phyloP scores from a whole-genome alignment of 768 basidiomycete species.

The Mrakia gelida region DNA sequence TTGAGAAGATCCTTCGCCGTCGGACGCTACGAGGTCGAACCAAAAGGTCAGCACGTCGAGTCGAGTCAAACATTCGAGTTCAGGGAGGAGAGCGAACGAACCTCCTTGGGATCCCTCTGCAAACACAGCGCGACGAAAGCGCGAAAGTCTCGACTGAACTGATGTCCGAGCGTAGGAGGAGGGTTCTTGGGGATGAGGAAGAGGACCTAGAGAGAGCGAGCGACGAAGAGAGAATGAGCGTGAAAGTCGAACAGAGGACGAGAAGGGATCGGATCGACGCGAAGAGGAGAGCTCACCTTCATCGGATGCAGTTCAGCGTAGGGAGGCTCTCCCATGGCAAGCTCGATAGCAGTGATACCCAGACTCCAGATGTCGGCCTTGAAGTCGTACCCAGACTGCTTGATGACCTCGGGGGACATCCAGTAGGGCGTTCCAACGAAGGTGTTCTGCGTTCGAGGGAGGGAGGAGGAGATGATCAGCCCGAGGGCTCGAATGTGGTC shows the following conservation, averaged over 20 bases:
- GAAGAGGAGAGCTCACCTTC: constrained; percentile 61
- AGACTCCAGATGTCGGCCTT: constrained; percentile 99
- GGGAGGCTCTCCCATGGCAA: constrained; percentile 95
- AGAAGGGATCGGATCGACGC: background rate
- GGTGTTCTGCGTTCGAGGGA: constrained; percentile 20
- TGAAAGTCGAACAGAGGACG: background rate
- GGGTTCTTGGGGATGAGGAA: constrained; percentile 98
- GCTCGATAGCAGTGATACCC: constrained; percentile 86
- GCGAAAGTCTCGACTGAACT: constrained; percentile 83
- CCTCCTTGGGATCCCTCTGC: constrained; percentile 88
- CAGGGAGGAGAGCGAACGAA: constrained; percentile 45
- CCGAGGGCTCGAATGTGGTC: background rate
- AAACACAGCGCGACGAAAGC: constrained; percentile 92
- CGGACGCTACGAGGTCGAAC: constrained; percentile 61
- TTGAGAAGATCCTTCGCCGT: constrained; percentile 90
- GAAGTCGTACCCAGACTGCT: constrained; percentile 97
- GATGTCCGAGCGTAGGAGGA: constrained; percentile 73
- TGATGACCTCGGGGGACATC: constrained; percentile 99
- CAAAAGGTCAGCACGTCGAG: background rate
- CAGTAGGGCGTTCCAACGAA: constrained; percentile 71
- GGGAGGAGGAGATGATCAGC: background rate
- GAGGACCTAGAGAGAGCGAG: constrained; percentile 61
- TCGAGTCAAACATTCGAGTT: background rate
- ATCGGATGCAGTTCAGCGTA: constrained; percentile 98
- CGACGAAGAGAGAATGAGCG: background rate